Conservation (phyloP, 2,329 filamentous ascomycete genomes). For the Tolypocladium nubicola region DNA sequence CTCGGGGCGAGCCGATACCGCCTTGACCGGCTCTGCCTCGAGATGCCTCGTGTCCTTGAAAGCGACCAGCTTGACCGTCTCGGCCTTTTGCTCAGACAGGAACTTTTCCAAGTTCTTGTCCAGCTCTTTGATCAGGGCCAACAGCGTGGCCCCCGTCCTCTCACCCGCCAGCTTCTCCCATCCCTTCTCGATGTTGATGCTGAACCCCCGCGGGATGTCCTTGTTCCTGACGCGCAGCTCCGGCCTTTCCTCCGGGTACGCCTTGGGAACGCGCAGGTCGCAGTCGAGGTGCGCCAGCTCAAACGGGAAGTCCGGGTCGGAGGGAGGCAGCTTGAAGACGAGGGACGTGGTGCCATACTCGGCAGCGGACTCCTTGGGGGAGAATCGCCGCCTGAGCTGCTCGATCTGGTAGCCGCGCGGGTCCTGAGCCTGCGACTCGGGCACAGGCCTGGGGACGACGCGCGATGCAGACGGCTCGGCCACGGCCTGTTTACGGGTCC, state of each 20-base stretch:
- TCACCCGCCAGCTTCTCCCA: conserved; percentile 55
- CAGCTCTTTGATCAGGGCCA: conserved; percentile 57
- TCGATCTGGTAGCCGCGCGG: conserved; percentile 65
- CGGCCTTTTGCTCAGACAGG: conserved; percentile 57
- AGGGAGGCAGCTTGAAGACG: conserved; percentile 56
- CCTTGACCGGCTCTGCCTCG: conserved; percentile 11
- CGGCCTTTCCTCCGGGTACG: conserved; percentile 50
- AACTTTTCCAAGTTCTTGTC: conserved; percentile 64
- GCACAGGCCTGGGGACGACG: conserved; percentile 54
- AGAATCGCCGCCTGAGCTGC: conserved; percentile 60
- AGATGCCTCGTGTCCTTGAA: conserved; percentile 46
- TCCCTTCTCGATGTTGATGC: conserved; percentile 66
- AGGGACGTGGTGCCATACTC: conserved; percentile 43
- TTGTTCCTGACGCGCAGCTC: conserved; percentile 55
- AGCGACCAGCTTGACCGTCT: conserved; percentile 59
- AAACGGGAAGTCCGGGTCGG: conserved; percentile 77
- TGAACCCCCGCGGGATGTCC: conserved; percentile 60
- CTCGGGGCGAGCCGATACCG: conserved; percentile 1
- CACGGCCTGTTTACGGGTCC: conserved; percentile 35
- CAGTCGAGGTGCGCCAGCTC: conserved; percentile 61
- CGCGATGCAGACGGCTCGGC: conserved; percentile 31
- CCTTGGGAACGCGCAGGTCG: conserved; percentile 50
- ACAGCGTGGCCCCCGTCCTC: conserved; percentile 44
- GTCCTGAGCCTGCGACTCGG: conserved; percentile 52
- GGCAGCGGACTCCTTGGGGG: conserved; percentile 31